These are phyloP conservation scores for Leptoxyphium fumago DNA, from an alignment of 2,329 filamentous ascomycete genomes.

Conservation along the genomic window DNA sequence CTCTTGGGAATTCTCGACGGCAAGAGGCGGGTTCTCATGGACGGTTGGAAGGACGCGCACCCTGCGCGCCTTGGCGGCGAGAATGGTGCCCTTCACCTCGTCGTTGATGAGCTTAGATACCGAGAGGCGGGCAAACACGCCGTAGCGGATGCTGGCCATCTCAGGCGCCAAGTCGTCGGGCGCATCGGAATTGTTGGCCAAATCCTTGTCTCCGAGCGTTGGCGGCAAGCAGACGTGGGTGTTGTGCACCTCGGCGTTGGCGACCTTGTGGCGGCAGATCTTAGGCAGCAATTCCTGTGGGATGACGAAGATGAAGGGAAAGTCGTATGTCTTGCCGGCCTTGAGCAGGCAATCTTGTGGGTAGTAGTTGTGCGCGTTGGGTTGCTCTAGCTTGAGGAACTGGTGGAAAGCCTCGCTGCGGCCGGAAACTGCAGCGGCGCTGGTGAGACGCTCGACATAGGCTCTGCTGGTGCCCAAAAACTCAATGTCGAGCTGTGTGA, in stretches of 20 bases:
- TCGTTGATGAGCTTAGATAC: constrained; percentile 28
- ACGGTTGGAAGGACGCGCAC: constrained; percentile 45
- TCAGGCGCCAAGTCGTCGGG: constrained; percentile 49
- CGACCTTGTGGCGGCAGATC: constrained; percentile 40
- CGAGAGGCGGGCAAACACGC: constrained; percentile 25
- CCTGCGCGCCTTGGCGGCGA: constrained; percentile 39
- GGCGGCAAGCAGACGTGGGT: constrained; percentile 47
- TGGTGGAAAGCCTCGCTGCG: constrained; percentile 42
- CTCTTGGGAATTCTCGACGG: constrained; percentile 29
- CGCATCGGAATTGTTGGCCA: constrained; percentile 28
- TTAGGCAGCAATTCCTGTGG: constrained; percentile 45
- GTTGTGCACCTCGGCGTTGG: constrained; percentile 36
- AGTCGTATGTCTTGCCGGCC: constrained; percentile 40
- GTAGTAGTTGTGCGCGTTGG: constrained; percentile 37
- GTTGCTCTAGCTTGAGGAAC: constrained; percentile 48
- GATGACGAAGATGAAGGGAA: constrained; percentile 50
- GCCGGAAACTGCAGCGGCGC: constrained; percentile 37
- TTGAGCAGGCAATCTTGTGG: constrained; percentile 40
- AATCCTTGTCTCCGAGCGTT: constrained; percentile 41
- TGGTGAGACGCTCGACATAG: constrained; percentile 39
- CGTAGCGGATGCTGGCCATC: constrained; percentile 47
- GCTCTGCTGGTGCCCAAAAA: constrained; percentile 40
- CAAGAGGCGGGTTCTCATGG: constrained; percentile 45
- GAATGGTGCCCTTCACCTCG: constrained; percentile 24
- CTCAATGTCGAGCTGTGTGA: constrained; percentile 44